Base-by-base conservation (phyloP, 148 eudicot species). In the Dysphania ambrosioides region DNA sequence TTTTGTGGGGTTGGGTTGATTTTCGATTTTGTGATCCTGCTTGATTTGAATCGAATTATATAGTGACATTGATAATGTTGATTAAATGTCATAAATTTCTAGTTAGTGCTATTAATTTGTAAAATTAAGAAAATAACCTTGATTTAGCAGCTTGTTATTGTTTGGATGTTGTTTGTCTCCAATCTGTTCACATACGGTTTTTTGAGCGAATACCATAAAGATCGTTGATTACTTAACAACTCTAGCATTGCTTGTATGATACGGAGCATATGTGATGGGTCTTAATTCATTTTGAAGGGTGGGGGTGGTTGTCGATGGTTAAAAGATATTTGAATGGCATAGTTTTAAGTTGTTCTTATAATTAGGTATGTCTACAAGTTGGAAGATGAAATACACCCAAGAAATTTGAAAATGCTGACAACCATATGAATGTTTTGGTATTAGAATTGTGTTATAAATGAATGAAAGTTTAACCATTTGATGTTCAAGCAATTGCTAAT, bases 71-170 rank as follows among this genome's bases (percentile, higher is more conserved):
- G 55, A 18, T 13, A 49, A 49, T n/a, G 24, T 21, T 21, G 24
- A 23, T 53, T 8, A n/a, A 53, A 53, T 53, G 4, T 53, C 8
- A 6, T 23, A 24, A n/a, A 19, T 53, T 21, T 5, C 21, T 53
- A n/a, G 58, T 21, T 21, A 21, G 21, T 53, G 58, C 2, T 53
- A 6, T 21, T 6, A 19, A 19, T 53, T 53, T 53, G 30, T 9
- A 9, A 66, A 36, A 10, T n/a, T n/a, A n/a, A n/a, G 51, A 66
- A 23, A 6, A 4, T 8, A 21, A 10, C 30, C 6, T 9, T n/a
- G 51, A 66, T 38, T 40, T 38, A 40, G 49, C 49, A 40, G 51
- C n/a, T 66, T 66, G 49, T 8, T 15, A 38, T 66, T 66, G 70
- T 38, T 63, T 63, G 7, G 53, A 63, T 34, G 67, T 40, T 8